phyloP scores from a whole-genome alignment of 176 grass and related monocot species.

The Tillandsia fasciculata region DNA sequence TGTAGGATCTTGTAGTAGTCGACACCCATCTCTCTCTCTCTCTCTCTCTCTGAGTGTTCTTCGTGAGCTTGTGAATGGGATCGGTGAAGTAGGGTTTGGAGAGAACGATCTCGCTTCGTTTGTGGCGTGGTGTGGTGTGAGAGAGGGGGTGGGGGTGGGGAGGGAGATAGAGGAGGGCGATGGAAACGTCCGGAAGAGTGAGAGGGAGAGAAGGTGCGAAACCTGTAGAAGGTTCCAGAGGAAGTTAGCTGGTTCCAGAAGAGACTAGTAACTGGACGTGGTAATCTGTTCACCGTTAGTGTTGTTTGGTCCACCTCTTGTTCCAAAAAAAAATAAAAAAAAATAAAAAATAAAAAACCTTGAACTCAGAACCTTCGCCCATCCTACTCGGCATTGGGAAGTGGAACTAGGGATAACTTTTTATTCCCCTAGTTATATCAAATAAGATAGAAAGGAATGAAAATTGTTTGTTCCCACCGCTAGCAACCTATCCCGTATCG shows the following conservation, averaged over 20 bases:
- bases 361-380: too few relatives aligned
- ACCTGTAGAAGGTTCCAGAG: slow-evolving; percentile 79
- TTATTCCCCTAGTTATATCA: too few relatives aligned
- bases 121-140: not conserved
- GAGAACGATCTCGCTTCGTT: too few relatives aligned
- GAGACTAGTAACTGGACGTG: not conserved
- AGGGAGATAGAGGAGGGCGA: slow-evolving; percentile 25
- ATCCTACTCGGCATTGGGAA: too few relatives aligned
- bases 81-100: not conserved
- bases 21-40: slow-evolving; percentile 41
- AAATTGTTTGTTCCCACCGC: too few relatives aligned
- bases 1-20: slow-evolving; percentile 91
- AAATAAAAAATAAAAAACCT: too few relatives aligned
- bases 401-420: too few relatives aligned
- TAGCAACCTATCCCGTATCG: too few relatives aligned
- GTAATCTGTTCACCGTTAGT: not conserved
- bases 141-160: not conserved
- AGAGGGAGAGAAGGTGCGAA: not conserved
- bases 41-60: not conserved
- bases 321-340: too few relatives aligned
- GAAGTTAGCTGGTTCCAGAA: not conserved
- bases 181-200: slow-evolving; percentile 53
- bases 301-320: not conserved
- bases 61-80: not conserved
- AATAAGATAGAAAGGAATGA: too few relatives aligned